Percentiles rank a stretch among this genome's conserved stretches.
These are phyloP conservation scores for Penicillium paxilli DNA, from an alignment of 495 filamentous ascomycete species.

Conservation along the genomic window DNA sequence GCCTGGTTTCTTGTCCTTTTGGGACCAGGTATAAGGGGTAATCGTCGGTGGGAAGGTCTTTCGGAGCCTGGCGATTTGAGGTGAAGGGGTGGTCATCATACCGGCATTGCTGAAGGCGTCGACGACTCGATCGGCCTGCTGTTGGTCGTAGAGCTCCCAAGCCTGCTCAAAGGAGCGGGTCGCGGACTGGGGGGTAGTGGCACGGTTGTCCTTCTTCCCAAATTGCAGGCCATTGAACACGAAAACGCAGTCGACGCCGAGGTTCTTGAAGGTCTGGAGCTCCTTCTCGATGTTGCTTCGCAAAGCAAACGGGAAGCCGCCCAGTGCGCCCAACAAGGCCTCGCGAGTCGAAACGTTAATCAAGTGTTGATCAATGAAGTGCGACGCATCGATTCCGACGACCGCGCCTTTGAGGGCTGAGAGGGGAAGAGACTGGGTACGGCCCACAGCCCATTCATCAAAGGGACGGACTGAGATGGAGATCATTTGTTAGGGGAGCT, in stretches of 20 bases:
- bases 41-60: not conserved
- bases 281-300: slow-evolving; percentile 70
- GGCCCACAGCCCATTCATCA: slow-evolving; percentile 56
- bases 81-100: slow-evolving; percentile 40
- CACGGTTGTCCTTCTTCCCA: slow-evolving; percentile 66
- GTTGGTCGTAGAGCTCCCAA: slow-evolving; percentile 84
- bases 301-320: slow-evolving; percentile 81
- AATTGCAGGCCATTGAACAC: slow-evolving; percentile 86
- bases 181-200: slow-evolving; percentile 44
- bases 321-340: slow-evolving; percentile 84
- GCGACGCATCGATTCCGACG: slow-evolving; percentile 84
- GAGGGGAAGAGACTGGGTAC: slow-evolving; percentile 55
- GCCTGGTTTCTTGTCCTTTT: slow-evolving; percentile 19
- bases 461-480: slow-evolving; percentile 53
- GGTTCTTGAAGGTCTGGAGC: slow-evolving; percentile 63
- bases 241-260: slow-evolving; percentile 69
- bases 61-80: not conserved
- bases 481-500: slow-evolving; percentile 10
- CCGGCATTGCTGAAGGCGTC: slow-evolving; percentile 79
- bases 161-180: slow-evolving; percentile 57
- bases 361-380: slow-evolving; percentile 79
- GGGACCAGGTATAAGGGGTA: not conserved
- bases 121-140: slow-evolving; percentile 75
- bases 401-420: slow-evolving; percentile 67
- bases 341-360: slow-evolving; percentile 68